phyloP scores from a whole-genome alignment of 495 filamentous ascomycete species.

The Ramalina intermedia region DNA sequence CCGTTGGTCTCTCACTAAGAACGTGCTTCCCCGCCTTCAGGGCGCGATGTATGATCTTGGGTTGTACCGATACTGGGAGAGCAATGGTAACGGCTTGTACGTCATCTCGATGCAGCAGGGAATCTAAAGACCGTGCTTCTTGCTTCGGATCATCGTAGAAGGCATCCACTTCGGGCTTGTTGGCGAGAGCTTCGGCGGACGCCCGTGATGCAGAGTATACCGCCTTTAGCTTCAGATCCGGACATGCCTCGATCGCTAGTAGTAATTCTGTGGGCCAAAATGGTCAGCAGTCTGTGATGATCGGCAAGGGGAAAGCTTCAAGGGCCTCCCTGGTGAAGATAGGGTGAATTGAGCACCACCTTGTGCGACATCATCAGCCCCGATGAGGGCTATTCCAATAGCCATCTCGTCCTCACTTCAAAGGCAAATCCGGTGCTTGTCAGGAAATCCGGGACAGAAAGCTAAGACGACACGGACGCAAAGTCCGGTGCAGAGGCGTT shows the following conservation, averaged over 20 bases:
- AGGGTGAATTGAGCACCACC: slow-evolving; percentile 2
- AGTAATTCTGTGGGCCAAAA: slow-evolving; percentile 14
- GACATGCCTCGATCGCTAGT: slow-evolving; percentile 10
- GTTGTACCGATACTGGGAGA: slow-evolving; percentile 14
- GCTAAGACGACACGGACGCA: no score
- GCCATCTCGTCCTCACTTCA: not conserved
- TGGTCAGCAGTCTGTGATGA: not conserved
- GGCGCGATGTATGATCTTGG: slow-evolving; percentile 9
- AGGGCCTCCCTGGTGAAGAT: not conserved
- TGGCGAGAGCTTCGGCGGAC: slow-evolving; percentile 7
- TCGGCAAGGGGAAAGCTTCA: not conserved
- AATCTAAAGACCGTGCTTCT: slow-evolving; percentile 4
- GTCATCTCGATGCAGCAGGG: slow-evolving; percentile 17
- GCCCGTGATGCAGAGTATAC: slow-evolving; percentile 17
- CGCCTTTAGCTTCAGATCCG: slow-evolving; percentile 14
- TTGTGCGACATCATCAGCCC: slow-evolving; percentile 9
- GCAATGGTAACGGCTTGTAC: slow-evolving; percentile 16
- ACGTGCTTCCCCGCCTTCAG: slow-evolving; percentile 19
- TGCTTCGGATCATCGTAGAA: slow-evolving; percentile 11
- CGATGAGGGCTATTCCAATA: slow-evolving; percentile 13
- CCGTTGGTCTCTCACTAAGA: slow-evolving; percentile 13
- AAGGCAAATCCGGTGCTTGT: no score
- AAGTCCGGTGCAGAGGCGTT: no score
- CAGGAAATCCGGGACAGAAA: no score
- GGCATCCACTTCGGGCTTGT: slow-evolving; percentile 4